phyloP scores from a whole-genome alignment of 2,329 filamentous ascomycete species.

The Ilyonectria destructans region DNA sequence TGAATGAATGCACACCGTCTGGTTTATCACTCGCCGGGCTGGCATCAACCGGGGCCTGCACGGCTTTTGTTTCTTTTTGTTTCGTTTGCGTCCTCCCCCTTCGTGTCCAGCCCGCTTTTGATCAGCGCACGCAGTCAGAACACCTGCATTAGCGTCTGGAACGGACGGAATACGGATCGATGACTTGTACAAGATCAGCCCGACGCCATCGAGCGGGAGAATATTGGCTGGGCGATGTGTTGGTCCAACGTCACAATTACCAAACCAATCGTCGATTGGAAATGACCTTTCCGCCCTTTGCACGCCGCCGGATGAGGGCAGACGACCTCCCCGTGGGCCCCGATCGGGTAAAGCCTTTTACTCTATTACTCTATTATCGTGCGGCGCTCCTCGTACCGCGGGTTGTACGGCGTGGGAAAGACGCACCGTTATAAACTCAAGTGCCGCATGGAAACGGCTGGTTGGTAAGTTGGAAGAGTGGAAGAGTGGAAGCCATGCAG shows the following conservation, averaged over 20 bases:
- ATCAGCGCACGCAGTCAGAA: neutral
- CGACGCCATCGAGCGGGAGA: neutral
- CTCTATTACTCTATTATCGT: no score
- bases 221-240: no score
- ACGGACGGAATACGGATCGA: neutral
- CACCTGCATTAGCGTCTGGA: conserved; percentile 1
- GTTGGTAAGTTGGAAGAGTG: neutral
- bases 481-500: neutral
- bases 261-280: no score
- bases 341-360: no score
- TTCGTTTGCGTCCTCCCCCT: neutral
- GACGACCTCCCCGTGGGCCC: no score
- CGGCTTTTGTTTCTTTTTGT: neutral
- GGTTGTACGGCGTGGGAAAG: no score
- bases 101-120: neutral
- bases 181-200: neutral
- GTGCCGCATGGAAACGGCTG: neutral
- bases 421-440: neutral
- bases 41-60: neutral
- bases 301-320: no score
- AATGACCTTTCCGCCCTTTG: no score
- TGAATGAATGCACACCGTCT: no score
- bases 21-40: neutral
- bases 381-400: no score
- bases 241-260: no score